Percentiles rank a stretch among this genome's conserved stretches.
These are phyloP conservation scores for Trametes cubensis DNA, from an alignment of 768 basidiomycete species.

Conservation along the genomic window DNA sequence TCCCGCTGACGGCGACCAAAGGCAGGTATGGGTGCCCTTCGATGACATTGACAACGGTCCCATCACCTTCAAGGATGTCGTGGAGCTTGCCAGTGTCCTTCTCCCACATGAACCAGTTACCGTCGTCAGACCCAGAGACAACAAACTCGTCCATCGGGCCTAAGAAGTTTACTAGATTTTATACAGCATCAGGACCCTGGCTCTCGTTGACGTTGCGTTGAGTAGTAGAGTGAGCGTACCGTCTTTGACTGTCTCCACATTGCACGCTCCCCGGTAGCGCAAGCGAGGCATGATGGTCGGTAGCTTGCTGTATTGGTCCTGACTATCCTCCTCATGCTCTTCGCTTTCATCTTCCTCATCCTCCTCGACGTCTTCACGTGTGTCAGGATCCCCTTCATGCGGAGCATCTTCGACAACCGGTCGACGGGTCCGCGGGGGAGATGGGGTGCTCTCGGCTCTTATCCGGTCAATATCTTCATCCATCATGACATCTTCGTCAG, in stretches of 20 bases:
- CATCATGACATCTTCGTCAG: conserved; percentile 32
- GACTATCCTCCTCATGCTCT: conserved; percentile 30
- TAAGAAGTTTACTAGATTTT: conserved; percentile 72
- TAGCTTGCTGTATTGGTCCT: conserved; percentile 37
- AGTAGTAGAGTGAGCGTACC: conserved; percentile 47
- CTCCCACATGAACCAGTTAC: conserved; percentile 86
- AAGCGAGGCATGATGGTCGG: conserved; percentile 64
- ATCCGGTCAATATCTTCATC: conserved; percentile 32
- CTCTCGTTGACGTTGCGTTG: no score
- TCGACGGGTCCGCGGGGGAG: not conserved
- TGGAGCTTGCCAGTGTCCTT: conserved; percentile 65
- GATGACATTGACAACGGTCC: conserved; percentile 80
- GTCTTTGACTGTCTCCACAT: conserved; percentile 85
- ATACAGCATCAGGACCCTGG: not conserved
- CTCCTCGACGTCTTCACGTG: conserved; percentile 28
- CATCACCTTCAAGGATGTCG: conserved; percentile 85
- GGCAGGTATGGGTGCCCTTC: conserved; percentile 82
- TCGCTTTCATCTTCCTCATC: conserved; percentile 37
- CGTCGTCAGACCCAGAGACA: conserved; percentile 84
- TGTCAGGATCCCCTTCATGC: not conserved
- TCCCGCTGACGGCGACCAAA: conserved; percentile 83
- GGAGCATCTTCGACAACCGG: not conserved
- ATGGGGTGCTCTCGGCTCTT: conserved; percentile 23
- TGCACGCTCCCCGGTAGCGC: conserved; percentile 71
- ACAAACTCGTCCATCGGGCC: conserved; percentile 79